These are phyloP conservation scores for Phytophthora sp. DNA, from an alignment of 352 stramenopile genomes.

Conservation along the genomic window DNA sequence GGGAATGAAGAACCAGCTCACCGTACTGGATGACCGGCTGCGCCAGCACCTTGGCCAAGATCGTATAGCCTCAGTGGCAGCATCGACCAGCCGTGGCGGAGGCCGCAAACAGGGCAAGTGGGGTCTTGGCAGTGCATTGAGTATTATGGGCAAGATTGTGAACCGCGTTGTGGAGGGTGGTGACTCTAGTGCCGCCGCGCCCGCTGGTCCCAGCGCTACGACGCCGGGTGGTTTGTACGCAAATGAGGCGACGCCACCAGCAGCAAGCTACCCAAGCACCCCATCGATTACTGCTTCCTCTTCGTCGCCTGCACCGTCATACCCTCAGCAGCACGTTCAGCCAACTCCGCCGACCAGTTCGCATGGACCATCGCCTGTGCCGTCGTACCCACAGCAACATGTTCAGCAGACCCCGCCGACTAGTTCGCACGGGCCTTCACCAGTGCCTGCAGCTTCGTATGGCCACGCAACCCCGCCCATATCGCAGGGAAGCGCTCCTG, in stretches of 20 bases:
- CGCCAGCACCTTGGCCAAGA: conserved; percentile 86
- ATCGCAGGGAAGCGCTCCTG: conserved; percentile 31
- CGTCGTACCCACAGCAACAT: conserved; percentile 25
- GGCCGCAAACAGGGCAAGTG: conserved; percentile 72
- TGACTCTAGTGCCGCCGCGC: conserved; percentile 37
- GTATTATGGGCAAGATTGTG: conserved; percentile 89
- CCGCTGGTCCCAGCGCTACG: conserved; percentile 6
- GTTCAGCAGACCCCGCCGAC: conserved; percentile 28
- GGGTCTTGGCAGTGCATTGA: conserved; percentile 78
- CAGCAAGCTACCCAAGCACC: conserved; percentile 38
- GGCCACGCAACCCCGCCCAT: conserved; percentile 33
- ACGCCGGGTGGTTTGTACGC: conserved; percentile 37
- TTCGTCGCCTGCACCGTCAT: conserved; percentile 17
- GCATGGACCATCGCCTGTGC: conserved; percentile 16
- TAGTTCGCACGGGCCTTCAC: conserved; percentile 22
- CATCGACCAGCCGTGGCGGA: conserved; percentile 39
- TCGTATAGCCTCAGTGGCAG: conserved; percentile 69
- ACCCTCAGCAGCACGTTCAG: conserved; percentile 29
- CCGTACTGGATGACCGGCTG: conserved; percentile 84
- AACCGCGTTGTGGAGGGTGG: conserved; percentile 85
- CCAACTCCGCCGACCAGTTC: conserved; percentile 27
- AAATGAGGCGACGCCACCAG: conserved; percentile 25
- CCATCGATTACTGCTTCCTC: conserved; percentile 14
- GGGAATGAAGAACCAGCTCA: conserved; percentile 88
- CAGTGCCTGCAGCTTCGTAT: conserved; percentile 21